These are phyloP conservation scores for Trichodelitschia bisporula DNA, from an alignment of 495 filamentous ascomycete genomes.

Conservation along the genomic window DNA sequence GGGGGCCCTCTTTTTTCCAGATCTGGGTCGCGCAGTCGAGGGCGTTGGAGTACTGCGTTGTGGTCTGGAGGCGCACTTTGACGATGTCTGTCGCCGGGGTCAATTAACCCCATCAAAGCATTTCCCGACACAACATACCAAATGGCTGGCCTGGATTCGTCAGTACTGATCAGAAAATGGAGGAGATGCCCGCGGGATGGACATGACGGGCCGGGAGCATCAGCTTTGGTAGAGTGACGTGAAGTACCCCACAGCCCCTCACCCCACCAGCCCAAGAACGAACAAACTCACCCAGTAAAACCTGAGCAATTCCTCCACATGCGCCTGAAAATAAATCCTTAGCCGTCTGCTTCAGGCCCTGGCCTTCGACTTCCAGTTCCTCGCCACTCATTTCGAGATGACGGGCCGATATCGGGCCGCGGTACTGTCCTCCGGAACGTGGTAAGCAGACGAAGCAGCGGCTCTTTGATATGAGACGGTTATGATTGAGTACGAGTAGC, in stretches of 20 bases:
- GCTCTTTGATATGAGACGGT: no score
- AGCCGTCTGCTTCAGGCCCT: slow-evolving; percentile 25
- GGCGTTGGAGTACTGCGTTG: slow-evolving; percentile 52
- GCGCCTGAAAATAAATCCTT: slow-evolving; percentile 90
- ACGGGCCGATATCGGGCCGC: no score
- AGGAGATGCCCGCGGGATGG: no score
- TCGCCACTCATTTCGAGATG: no score
- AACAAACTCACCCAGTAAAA: slow-evolving; percentile 58
- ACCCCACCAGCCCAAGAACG: background rate
- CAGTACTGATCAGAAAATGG: no score
- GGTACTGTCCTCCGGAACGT: no score
- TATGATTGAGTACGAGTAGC: no score
- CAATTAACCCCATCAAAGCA: background rate
- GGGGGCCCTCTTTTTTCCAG: slow-evolving; percentile 62
- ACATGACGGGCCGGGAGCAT: no score
- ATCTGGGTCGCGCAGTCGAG: slow-evolving; percentile 60
- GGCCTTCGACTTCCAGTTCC: slow-evolving; percentile 6
- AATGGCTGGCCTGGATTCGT: slow-evolving; percentile 63
- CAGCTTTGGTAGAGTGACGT: no score
- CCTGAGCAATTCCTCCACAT: slow-evolving; percentile 78
- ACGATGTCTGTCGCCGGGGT: slow-evolving; percentile 48
- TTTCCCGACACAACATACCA: slow-evolving; percentile 19
- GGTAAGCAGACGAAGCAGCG: no score
- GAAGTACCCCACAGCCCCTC: no score
- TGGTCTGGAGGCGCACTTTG: slow-evolving; percentile 91